Evolutionary conservation across 495 filamentous ascomycete species (phyloP).

Genomic region (Lasiosphaeria ovina): DNA sequence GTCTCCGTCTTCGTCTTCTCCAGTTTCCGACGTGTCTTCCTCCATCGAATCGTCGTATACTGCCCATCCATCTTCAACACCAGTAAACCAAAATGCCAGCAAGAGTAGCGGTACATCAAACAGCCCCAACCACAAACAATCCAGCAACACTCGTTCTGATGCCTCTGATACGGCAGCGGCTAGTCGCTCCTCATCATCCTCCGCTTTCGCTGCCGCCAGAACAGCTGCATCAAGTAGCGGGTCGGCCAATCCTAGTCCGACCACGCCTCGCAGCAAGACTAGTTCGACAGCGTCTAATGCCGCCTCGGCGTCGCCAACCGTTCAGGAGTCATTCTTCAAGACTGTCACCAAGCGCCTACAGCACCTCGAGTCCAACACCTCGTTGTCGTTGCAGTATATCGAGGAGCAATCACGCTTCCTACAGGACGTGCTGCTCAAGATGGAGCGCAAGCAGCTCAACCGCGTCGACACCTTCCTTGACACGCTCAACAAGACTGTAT

Average conservation of each 20-base stretch:
- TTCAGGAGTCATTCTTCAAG: constrained; percentile 97
- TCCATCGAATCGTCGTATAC: background rate
- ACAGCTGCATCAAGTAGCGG: constrained; percentile 1
- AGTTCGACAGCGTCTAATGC: constrained; percentile 49
- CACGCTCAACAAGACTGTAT: constrained; percentile 78
- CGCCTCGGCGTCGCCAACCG: constrained; percentile 68
- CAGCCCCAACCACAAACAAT: constrained; percentile 6
- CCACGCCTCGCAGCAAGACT: constrained; percentile 40
- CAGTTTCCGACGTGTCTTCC: background rate
- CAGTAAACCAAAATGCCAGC: background rate
- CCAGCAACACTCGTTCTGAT: constrained; percentile 6
- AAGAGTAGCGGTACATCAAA: background rate
- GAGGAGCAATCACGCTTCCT: constrained; percentile 92
- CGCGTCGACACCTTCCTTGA: constrained; percentile 82
- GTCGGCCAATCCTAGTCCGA: constrained; percentile 7
- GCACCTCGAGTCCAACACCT: constrained; percentile 86
- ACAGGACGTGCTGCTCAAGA: constrained; percentile 84
- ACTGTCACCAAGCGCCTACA: constrained; percentile 89
- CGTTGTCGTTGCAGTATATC: constrained; percentile 91
- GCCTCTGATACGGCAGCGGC: constrained; percentile 4
- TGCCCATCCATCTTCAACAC: constrained; percentile 4
- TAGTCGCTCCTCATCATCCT: background rate
- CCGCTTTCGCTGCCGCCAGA: constrained; percentile 2
- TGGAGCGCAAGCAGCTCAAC: constrained; percentile 81
- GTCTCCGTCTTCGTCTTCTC: constrained; percentile 9